Conservation (phyloP, 495 filamentous ascomycete species). For the Tuber magnatum region DNA sequence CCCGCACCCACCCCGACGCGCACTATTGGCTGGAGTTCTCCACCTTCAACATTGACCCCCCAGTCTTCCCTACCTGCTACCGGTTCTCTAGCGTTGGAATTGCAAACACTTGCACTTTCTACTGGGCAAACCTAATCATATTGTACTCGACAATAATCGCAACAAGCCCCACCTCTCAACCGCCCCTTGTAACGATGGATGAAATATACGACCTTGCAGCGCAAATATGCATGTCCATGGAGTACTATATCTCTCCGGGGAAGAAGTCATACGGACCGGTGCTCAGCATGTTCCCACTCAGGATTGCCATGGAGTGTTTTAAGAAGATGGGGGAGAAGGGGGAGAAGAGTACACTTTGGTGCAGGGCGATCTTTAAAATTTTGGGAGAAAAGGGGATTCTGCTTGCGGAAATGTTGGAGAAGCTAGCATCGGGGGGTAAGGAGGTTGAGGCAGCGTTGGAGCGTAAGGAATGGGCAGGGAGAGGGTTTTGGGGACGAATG, state of each 20-base stretch:
- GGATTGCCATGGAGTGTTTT: neutral
- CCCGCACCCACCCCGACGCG: neutral
- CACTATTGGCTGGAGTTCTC: neutral
- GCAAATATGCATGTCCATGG: neutral
- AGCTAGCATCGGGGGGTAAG: neutral
- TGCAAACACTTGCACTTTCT: neutral
- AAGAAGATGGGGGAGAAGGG: neutral
- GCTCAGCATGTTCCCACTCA: neutral
- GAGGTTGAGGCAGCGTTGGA: neutral
- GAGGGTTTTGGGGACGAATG: neutral
- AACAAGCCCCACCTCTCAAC: neutral
- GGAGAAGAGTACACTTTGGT: neutral
- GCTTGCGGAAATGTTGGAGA: neutral
- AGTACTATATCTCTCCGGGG: neutral
- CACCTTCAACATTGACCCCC: neutral
- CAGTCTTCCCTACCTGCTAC: neutral
- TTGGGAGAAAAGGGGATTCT: neutral
- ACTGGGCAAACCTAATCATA: neutral
- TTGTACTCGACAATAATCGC: neutral
- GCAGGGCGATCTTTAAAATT: neutral
- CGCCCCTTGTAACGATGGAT: neutral
- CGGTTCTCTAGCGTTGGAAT: neutral
- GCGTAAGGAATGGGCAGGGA: neutral
- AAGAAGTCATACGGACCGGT: neutral
- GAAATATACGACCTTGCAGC: neutral